phyloP scores from a whole-genome alignment of 805 yeast species.

The Danielia oregonensis region DNA sequence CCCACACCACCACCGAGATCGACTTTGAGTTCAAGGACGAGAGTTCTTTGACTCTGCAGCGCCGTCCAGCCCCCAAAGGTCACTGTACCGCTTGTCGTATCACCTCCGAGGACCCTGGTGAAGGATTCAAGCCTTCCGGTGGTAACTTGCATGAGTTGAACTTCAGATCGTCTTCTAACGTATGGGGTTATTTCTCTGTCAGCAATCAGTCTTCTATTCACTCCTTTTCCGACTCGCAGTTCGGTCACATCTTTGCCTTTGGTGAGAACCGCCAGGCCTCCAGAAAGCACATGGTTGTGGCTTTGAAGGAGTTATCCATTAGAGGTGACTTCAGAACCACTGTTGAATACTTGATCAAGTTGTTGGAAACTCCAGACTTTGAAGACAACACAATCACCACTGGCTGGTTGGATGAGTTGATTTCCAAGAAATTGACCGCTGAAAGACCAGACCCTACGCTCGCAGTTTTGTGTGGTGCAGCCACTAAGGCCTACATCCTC shows the following conservation, averaged over 20 bases:
- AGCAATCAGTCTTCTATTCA: constrained; percentile 96
- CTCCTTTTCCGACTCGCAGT: constrained; percentile 96
- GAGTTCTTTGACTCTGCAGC: constrained; percentile 70
- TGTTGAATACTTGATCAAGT: constrained; percentile 91
- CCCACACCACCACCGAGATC: constrained; percentile 83
- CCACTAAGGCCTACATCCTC: constrained; percentile 85
- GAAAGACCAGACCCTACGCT: constrained; percentile 91
- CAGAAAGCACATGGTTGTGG: constrained; percentile 98
- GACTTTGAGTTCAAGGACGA: constrained; percentile 85
- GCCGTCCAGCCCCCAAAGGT: constrained; percentile 94
- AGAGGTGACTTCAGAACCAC: constrained; percentile 99
- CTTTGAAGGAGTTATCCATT: constrained; percentile 90
- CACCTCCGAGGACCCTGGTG: constrained; percentile 98
- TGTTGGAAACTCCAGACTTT: constrained; percentile 93
- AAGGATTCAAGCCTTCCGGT: constrained; percentile 98
- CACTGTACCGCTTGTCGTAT: constrained; percentile 99
- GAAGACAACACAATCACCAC: constrained; percentile 96
- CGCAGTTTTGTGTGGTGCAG: constrained; percentile 97
- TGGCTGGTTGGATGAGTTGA: constrained; percentile 98
- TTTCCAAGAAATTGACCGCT: constrained; percentile 88
- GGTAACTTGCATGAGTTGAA: constrained; percentile 95
- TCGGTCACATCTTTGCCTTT: constrained; percentile 98
- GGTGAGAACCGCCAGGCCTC: constrained; percentile 98
- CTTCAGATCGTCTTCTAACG: constrained; percentile 94
- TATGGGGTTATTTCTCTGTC: constrained; percentile 99